A percentile compares a stretch with the other conserved stretches of the same genome.
Conservation (phyloP, 768 basidiomycete genomes). For the Leccinellum rugosiceps region DNA sequence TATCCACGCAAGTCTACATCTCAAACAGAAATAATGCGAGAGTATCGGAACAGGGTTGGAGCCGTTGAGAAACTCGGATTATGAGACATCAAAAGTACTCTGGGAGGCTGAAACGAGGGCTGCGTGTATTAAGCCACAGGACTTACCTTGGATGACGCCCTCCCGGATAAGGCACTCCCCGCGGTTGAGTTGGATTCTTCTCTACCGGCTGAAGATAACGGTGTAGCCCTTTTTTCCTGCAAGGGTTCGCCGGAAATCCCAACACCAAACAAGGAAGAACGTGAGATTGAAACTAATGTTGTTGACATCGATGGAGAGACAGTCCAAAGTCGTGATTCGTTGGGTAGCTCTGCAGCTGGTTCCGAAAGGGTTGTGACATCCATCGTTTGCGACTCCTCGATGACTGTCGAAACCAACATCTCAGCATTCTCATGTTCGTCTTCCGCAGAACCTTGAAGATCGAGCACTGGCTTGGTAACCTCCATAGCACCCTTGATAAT, state of each 20-base stretch:
- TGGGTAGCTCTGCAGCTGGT: neutral
- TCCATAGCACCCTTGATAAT: conserved; percentile 52
- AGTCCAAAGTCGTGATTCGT: conserved; percentile 23
- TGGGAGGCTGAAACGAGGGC: conserved; percentile 4
- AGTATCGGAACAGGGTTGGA: no score
- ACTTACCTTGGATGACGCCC: conserved; percentile 13
- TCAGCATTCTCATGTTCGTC: neutral
- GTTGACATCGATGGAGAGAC: conserved; percentile 1
- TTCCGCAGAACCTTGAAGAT: neutral
- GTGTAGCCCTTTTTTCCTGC: neutral
- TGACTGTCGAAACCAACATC: neutral
- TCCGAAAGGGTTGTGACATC: conserved; percentile 9
- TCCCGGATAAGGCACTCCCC: conserved; percentile 48
- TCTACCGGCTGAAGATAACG: neutral
- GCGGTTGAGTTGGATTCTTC: conserved; percentile 23
- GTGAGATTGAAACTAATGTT: conserved; percentile 11
- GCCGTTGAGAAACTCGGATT: neutral
- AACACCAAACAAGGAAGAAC: conserved; percentile 26
- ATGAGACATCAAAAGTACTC: neutral
- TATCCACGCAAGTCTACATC: conserved; percentile 5
- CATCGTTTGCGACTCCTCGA: conserved; percentile 5
- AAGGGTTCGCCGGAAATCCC: conserved; percentile 3
- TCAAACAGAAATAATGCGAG: neutral
- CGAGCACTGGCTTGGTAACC: conserved; percentile 7
- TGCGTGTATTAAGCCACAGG: conserved; percentile 4